Conservation (phyloP, 2,329 filamentous ascomycete genomes). For the Pseudonectria buxi region DNA sequence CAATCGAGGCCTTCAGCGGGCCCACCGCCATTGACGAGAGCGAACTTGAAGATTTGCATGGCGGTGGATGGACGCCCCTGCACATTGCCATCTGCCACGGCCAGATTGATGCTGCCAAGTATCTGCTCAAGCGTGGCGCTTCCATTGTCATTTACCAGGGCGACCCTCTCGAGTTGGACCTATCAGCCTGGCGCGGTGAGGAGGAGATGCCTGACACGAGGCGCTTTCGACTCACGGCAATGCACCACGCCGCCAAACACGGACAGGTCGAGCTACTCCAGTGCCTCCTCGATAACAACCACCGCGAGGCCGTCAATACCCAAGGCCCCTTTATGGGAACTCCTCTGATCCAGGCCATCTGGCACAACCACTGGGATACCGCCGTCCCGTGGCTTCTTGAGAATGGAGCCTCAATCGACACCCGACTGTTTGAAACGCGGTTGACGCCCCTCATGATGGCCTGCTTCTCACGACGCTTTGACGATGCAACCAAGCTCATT, state of each 20-base stretch:
- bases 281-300: constrained; percentile 12
- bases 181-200: constrained; percentile 12
- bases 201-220: constrained; percentile 15
- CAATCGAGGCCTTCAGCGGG: constrained; percentile 19
- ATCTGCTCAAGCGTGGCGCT: constrained; percentile 16
- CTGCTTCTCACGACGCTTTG: constrained; percentile 21
- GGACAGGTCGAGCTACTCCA: constrained; percentile 14
- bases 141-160: constrained; percentile 20
- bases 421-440: constrained; percentile 19
- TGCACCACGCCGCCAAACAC: constrained; percentile 19
- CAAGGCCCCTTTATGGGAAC: constrained; percentile 22
- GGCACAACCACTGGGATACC: constrained; percentile 21
- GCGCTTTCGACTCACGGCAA: constrained; percentile 17
- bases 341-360: constrained; percentile 20
- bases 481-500: constrained; percentile 19
- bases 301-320: constrained; percentile 14
- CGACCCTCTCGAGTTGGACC: constrained; percentile 18
- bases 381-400: constrained; percentile 20
- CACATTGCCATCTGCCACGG: constrained; percentile 21
- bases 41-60: constrained; percentile 21
- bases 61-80: constrained; percentile 22
- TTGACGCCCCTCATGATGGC: constrained; percentile 22
- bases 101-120: constrained; percentile 19
- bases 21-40: constrained; percentile 19
- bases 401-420: constrained; percentile 19